Conservation (phyloP, 805 yeast species). For the Sungouiozyma ichnusensis region DNA sequence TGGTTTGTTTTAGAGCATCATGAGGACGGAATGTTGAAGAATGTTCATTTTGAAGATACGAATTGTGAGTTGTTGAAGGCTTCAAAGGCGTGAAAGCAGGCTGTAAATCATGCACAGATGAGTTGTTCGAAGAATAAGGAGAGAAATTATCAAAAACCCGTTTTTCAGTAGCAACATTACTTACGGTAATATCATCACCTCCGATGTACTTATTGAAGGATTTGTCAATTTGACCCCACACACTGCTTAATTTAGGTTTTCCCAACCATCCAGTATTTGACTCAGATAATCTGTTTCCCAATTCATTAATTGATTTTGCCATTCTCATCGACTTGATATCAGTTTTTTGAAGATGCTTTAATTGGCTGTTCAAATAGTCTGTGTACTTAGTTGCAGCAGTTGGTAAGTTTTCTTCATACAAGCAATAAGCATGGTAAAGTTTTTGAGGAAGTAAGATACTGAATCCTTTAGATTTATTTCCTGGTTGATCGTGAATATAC, state of each 20-base stretch:
- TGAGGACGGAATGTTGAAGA: not conserved
- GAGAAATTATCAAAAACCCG: slow-evolving; percentile 65
- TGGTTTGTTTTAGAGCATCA: not conserved
- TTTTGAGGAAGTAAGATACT: slow-evolving; percentile 52
- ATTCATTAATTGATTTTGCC: slow-evolving; percentile 27
- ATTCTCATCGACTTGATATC: slow-evolving; percentile 28
- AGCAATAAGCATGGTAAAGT: slow-evolving; percentile 52
- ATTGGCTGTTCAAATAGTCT: slow-evolving; percentile 37
- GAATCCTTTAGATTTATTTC: slow-evolving; percentile 27
- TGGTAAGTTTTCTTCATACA: slow-evolving; percentile 57
- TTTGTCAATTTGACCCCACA: slow-evolving; percentile 84
- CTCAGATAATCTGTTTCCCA: slow-evolving; percentile 40
- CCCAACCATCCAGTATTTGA: slow-evolving; percentile 67
- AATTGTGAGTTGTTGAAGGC: slow-evolving; percentile 3
- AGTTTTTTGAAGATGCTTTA: slow-evolving; percentile 33
- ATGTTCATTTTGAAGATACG: slow-evolving; percentile 3
- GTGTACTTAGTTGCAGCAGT: slow-evolving; percentile 52
- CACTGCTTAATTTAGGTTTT: slow-evolving; percentile 63
- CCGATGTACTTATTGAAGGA: slow-evolving; percentile 70
- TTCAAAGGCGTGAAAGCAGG: slow-evolving; percentile 17
- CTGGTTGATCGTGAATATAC: slow-evolving; percentile 31
- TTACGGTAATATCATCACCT: slow-evolving; percentile 58
- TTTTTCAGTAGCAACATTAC: slow-evolving; percentile 29
- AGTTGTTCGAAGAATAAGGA: slow-evolving; percentile 54
- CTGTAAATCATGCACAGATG: slow-evolving; percentile 32